Evolutionary conservation across 2,329 filamentous ascomycete species (phyloP).

Genomic region (Whalleya microplaca): DNA sequence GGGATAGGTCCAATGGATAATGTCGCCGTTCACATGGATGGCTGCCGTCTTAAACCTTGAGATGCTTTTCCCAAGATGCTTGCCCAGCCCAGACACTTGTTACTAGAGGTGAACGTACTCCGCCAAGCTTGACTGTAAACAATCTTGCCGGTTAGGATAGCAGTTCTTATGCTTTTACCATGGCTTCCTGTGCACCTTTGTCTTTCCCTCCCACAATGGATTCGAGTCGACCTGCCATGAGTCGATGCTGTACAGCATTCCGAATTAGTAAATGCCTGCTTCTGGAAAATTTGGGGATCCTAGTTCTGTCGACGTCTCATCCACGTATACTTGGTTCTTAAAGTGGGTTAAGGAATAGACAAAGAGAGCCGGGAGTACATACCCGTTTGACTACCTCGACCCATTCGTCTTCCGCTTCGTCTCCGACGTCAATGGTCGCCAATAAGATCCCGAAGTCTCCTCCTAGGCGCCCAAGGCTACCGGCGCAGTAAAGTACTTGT

Average conservation of each 20-base stretch:
- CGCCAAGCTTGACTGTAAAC: neutral
- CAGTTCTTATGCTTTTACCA: slow-evolving; percentile 14
- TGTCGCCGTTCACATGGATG: neutral
- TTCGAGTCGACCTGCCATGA: slow-evolving; percentile 80
- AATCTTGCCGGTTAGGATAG: neutral
- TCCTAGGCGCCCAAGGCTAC: slow-evolving; percentile 85
- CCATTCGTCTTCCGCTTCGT: slow-evolving; percentile 70
- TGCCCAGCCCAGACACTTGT: neutral
- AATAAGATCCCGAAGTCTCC: slow-evolving; percentile 92
- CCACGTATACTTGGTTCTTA: too few relatives aligned
- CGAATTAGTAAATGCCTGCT: neutral
- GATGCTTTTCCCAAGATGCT: neutral
- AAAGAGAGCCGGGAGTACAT: neutral
- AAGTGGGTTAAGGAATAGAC: too few relatives aligned
- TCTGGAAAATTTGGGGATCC: neutral
- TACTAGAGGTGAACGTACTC: neutral
- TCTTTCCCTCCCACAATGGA: slow-evolving; percentile 63
- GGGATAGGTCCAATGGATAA: neutral
- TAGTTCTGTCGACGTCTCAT: neutral
- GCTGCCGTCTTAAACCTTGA: neutral
- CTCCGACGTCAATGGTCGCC: slow-evolving; percentile 58
- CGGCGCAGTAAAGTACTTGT: slow-evolving; percentile 90
- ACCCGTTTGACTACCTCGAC: slow-evolving; percentile 80
- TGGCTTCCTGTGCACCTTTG: slow-evolving; percentile 26
- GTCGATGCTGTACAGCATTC: slow-evolving; percentile 58